These are phyloP conservation scores for Lachnellula cervina DNA, from an alignment of 2,329 filamentous ascomycete species.

Conservation along the genomic window DNA sequence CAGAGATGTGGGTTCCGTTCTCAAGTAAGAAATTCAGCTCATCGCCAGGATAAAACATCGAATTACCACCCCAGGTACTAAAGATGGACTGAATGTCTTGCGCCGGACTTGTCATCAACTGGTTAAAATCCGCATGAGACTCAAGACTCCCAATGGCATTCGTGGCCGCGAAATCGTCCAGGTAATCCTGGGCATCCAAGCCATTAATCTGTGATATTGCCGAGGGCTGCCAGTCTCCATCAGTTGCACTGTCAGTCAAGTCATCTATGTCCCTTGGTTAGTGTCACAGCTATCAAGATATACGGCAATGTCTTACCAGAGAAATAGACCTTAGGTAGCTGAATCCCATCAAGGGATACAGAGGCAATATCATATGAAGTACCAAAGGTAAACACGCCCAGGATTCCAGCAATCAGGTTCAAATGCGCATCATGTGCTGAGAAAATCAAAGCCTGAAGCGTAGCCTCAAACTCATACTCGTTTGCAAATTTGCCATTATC, in stretches of 20 bases:
- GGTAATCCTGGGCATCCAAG: slow-evolving; percentile 41
- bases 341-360: slow-evolving; percentile 50
- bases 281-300: background rate
- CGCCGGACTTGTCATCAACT: slow-evolving; percentile 21
- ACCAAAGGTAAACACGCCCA: slow-evolving; percentile 46
- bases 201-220: slow-evolving; percentile 52
- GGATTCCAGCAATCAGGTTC: slow-evolving; percentile 45
- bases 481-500: slow-evolving; percentile 39
- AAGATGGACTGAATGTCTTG: slow-evolving; percentile 34
- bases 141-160: slow-evolving; percentile 32
- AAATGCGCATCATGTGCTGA: slow-evolving; percentile 61
- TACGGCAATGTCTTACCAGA: slow-evolving; percentile 8
- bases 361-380: slow-evolving; percentile 49
- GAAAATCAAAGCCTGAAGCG: slow-evolving; percentile 45
- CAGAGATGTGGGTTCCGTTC: slow-evolving; percentile 33
- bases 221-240: slow-evolving; percentile 33
- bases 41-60: slow-evolving; percentile 37
- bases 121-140: slow-evolving; percentile 36
- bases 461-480: slow-evolving; percentile 52
- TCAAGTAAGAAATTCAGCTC: slow-evolving; percentile 33
- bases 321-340: slow-evolving; percentile 33
- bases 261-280: slow-evolving; percentile 8
- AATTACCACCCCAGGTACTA: slow-evolving; percentile 33
- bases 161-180: slow-evolving; percentile 39
- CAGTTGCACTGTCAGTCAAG: slow-evolving; percentile 30